Evolutionary conservation across 768 basidiomycete species (phyloP).

Genomic region (Hygrocybe punicea): DNA sequence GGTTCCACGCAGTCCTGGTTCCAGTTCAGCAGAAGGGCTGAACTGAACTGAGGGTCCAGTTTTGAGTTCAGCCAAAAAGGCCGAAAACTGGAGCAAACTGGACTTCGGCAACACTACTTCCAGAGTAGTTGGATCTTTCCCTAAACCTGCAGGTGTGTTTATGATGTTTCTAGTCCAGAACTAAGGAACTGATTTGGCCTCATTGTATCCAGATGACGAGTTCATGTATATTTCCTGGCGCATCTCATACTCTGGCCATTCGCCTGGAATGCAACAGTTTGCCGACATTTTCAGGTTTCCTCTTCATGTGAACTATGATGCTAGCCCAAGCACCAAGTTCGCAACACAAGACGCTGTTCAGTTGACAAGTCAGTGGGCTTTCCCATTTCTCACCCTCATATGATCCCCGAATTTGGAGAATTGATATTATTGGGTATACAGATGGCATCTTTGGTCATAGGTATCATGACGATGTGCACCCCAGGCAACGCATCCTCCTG

Average conservation of each 20-base stretch:
- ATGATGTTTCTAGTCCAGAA: background rate
- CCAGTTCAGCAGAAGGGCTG: too few relatives aligned
- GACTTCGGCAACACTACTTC: background rate
- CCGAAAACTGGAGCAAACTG: background rate
- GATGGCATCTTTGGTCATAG: conserved; percentile 29
- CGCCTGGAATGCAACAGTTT: conserved; percentile 21
- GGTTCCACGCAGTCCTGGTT: too few relatives aligned
- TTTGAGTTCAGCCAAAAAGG: background rate
- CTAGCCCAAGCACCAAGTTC: conserved; percentile 19
- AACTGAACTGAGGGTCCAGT: too few relatives aligned
- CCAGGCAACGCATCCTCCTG: conserved; percentile 14
- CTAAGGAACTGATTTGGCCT: background rate
- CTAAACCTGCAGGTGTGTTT: background rate
- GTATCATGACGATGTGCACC: conserved; percentile 30
- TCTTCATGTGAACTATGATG: conserved; percentile 13
- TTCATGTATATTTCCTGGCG: conserved; percentile 35
- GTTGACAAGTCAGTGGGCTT: conserved; percentile 22
- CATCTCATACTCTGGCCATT: conserved; percentile 27
- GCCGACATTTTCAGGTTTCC: conserved; percentile 14
- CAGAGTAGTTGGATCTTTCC: background rate
- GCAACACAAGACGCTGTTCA: conserved; percentile 23
- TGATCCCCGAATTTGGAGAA: background rate
- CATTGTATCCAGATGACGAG: conserved; percentile 15
- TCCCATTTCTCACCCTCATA: background rate
- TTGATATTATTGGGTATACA: conserved; percentile 3